Evolutionary conservation across 73 alveolate genomes (phyloP).

Genomic region (Paramecium tetraurelia): DNA sequence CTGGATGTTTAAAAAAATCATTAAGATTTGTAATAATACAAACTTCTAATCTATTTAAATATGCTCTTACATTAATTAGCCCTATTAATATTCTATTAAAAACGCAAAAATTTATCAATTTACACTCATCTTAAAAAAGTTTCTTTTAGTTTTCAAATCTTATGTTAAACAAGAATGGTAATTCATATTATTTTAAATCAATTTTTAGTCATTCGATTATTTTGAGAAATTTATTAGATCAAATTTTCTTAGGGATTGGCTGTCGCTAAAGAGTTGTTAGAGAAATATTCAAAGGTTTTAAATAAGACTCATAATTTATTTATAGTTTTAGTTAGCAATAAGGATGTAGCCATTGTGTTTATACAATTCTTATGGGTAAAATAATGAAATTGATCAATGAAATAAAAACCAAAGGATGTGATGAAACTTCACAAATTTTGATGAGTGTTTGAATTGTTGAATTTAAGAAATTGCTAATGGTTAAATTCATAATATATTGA

Average conservation of each 20-base stretch:
- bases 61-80: too few relatives aligned
- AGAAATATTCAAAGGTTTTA: background rate
- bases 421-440: conserved; percentile 39
- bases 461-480: background rate
- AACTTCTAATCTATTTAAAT: too few relatives aligned
- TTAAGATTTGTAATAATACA: too few relatives aligned
- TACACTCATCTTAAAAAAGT: too few relatives aligned
- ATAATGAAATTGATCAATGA: background rate
- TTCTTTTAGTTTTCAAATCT: too few relatives aligned
- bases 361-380: background rate
- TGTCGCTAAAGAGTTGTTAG: background rate
- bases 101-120: too few relatives aligned
- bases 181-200: too few relatives aligned
- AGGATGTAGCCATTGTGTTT: background rate
- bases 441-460: background rate
- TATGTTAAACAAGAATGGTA: too few relatives aligned
- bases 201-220: too few relatives aligned
- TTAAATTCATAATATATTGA: background rate
- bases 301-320: background rate
- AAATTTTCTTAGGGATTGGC: background rate
- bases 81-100: too few relatives aligned
- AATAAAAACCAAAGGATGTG: conserved; percentile 2
- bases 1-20: background rate
- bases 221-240: too few relatives aligned
- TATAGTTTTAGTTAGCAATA: background rate